Evolutionary conservation across 148 eudicot genomes (phyloP).

Genomic region (Selenicereus undatus): DNA sequence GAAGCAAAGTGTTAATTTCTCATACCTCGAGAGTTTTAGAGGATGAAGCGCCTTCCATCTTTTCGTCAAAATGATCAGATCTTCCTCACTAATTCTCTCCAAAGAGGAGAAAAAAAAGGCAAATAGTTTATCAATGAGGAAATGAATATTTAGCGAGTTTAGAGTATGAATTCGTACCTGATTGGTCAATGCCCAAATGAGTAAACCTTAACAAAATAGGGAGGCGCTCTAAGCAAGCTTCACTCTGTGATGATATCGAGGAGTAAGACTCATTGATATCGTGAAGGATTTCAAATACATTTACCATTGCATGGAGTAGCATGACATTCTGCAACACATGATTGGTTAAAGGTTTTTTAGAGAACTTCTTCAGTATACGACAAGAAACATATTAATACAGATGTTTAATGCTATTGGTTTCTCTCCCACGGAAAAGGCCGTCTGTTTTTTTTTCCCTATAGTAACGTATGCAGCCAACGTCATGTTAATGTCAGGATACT

Average conservation of each 20-base stretch:
- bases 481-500: constrained; percentile 9
- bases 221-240: neutral
- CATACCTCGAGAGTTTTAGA: constrained; percentile 24
- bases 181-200: constrained; percentile 2
- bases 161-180: neutral
- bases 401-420: constrained; percentile 13
- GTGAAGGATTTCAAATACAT: constrained; percentile 8
- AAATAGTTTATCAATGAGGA: neutral
- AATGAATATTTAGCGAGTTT: neutral
- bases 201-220: constrained; percentile 7
- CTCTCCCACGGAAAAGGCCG: constrained; percentile 17
- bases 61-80: neutral
- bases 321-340: constrained; percentile 17
- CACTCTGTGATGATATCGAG: constrained; percentile 7
- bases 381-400: constrained; percentile 15
- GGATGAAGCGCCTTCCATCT: constrained; percentile 24
- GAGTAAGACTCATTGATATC: constrained; percentile 15
- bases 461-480: neutral
- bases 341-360: constrained; percentile 14
- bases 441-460: neutral
- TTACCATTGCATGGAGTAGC: neutral
- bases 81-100: constrained; percentile 13
- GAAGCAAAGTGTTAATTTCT: neutral
- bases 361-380: constrained; percentile 9
- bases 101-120: neutral